These are phyloP conservation scores for Kitagawia praeruptora DNA, from an alignment of 129 eudicot genomes.

Conservation along the genomic window DNA sequence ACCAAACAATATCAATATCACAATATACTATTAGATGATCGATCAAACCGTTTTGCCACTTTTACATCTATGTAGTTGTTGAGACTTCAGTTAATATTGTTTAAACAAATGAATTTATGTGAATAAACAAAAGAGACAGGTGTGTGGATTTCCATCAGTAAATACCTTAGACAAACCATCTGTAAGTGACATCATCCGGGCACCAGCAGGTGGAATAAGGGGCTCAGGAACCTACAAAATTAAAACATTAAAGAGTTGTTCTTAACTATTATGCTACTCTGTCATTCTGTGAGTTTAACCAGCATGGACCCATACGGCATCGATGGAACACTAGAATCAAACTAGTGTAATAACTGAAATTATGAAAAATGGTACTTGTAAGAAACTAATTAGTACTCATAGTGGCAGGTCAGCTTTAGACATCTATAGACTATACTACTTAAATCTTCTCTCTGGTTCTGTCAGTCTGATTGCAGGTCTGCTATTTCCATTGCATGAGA, in stretches of 20 bases:
- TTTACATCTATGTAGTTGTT: neutral
- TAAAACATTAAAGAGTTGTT: neutral
- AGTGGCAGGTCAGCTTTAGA: too few relatives aligned
- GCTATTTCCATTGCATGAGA: too few relatives aligned
- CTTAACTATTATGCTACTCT: conserved; percentile 13
- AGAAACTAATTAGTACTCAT: too few relatives aligned
- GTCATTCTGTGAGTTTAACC: neutral
- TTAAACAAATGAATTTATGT: neutral
- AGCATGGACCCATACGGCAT: neutral
- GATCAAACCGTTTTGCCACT: too few relatives aligned
- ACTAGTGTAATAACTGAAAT: too few relatives aligned
- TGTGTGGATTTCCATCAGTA: neutral
- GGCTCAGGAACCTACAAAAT: conserved; percentile 83
- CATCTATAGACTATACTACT: too few relatives aligned
- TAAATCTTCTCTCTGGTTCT: too few relatives aligned
- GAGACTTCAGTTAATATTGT: neutral
- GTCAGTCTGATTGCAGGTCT: too few relatives aligned
- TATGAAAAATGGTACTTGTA: too few relatives aligned
- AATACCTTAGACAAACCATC: conserved; percentile 95
- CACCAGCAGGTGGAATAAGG: conserved; percentile 97
- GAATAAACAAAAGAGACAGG: neutral
- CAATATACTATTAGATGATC: neutral
- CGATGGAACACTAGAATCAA: conserved; percentile 5
- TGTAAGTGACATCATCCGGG: conserved; percentile 96
- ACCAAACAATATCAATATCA: neutral